A percentile compares a stretch with the other conserved stretches of the same genome.
Evolutionary conservation across 2,329 filamentous ascomycete species (phyloP).

Genomic region (Fusarium subglutinans): DNA sequence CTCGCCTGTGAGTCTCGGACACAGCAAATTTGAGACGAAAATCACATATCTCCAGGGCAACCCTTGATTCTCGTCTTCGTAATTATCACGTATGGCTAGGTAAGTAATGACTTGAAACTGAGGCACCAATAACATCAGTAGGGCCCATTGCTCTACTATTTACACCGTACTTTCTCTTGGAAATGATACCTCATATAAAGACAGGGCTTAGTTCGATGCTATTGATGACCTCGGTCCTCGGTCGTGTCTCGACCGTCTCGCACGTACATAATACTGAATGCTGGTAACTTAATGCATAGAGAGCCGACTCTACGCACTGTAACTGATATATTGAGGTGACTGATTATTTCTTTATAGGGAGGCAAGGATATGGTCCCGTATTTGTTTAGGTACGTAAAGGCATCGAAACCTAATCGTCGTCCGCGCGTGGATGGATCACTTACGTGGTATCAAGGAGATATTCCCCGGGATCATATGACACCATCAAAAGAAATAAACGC

Average conservation of each 20-base stretch:
- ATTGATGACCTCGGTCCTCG: background rate
- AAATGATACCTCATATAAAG: background rate
- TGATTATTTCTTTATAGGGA: background rate
- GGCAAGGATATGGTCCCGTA: background rate
- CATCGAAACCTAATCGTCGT: background rate
- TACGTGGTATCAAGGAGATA: constrained; percentile 17
- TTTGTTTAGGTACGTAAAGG: background rate
- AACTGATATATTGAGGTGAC: background rate
- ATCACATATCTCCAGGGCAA: background rate
- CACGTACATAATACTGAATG: constrained; percentile 2
- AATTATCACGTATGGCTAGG: constrained; percentile 13
- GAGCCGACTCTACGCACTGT: background rate
- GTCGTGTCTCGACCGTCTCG: background rate
- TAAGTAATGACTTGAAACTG: constrained; percentile 11
- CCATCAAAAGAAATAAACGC: constrained; percentile 4
- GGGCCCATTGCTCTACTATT: background rate
- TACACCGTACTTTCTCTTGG: background rate
- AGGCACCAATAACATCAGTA: constrained; percentile 11
- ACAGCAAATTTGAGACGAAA: constrained; percentile 13
- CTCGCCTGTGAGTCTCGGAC: constrained; percentile 3
- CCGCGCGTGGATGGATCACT: background rate
- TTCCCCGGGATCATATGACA: constrained; percentile 16
- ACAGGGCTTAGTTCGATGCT: background rate
- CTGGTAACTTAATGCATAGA: constrained; percentile 1
- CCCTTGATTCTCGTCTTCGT: background rate